Percentiles rank a stretch among this genome's conserved stretches.
These are phyloP conservation scores for Colletotrichum destructivum DNA, from an alignment of 2,329 filamentous ascomycete species.

Conservation along the genomic window DNA sequence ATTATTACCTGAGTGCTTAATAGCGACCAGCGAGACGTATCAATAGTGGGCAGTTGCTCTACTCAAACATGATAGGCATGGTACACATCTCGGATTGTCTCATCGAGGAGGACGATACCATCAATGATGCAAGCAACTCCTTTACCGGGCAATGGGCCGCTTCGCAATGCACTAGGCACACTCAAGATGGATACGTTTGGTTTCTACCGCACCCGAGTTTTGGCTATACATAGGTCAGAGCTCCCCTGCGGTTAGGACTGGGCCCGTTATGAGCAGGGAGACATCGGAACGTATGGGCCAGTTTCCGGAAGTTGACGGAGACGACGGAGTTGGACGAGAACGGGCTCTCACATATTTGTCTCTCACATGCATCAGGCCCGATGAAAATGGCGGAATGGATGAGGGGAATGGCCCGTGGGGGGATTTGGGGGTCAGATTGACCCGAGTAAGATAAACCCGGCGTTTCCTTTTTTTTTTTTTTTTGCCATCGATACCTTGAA, in stretches of 20 bases:
- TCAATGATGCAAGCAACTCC: conserved; percentile 31
- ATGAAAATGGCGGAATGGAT: conserved; percentile 12
- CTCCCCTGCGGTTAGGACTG: conserved; percentile 41
- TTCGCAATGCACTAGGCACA: background rate
- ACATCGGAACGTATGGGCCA: conserved; percentile 25
- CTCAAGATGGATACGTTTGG: conserved; percentile 23
- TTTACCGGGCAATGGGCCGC: background rate
- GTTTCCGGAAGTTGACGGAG: conserved; percentile 38
- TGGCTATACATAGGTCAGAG: conserved; percentile 39
- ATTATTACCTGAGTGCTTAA: conserved; percentile 10
- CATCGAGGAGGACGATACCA: conserved; percentile 9
- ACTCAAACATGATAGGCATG: background rate
- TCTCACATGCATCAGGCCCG: conserved; percentile 32
- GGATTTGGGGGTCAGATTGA: background rate
- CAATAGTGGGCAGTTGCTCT: background rate
- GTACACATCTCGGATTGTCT: conserved; percentile 11
- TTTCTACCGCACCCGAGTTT: conserved; percentile 39
- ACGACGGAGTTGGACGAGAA: conserved; percentile 3
- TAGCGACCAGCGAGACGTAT: background rate
- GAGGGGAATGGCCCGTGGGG: conserved; percentile 6
- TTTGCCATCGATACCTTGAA: background rate
- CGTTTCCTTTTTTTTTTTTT: background rate
- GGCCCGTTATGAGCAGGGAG: conserved; percentile 24
- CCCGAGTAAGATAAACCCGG: background rate
- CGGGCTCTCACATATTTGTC: conserved; percentile 1